A percentile compares a stretch with the other conserved stretches of the same genome.
These are phyloP conservation scores for Suillus decipiens DNA, from an alignment of 768 basidiomycete genomes.

Conservation along the genomic window DNA sequence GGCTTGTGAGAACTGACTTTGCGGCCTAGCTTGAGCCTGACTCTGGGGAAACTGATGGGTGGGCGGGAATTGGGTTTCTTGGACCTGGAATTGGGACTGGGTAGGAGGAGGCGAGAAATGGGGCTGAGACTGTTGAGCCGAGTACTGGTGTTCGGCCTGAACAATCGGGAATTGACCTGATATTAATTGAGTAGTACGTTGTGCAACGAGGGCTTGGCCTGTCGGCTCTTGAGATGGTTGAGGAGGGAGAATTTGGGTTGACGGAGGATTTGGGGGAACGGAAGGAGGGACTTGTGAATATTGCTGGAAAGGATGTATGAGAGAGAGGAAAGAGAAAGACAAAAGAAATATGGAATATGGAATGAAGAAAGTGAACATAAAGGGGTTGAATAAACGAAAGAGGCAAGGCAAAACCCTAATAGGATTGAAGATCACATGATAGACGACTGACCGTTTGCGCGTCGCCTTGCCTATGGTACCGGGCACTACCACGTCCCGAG, in stretches of 20 bases:
- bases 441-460: neutral
- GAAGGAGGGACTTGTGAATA: conserved; percentile 25
- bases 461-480: neutral
- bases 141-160: neutral
- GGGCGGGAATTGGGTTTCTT: conserved; percentile 12
- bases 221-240: conserved; percentile 13
- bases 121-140: neutral
- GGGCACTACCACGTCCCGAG: conserved; percentile 10
- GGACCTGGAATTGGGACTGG: conserved; percentile 9
- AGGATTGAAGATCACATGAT: neutral
- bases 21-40: conserved; percentile 12
- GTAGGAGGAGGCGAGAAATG: neutral
- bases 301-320: conserved; percentile 31
- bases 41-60: conserved; percentile 30
- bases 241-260: neutral
- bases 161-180: neutral
- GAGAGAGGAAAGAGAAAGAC: conserved; percentile 10
- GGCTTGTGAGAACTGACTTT: conserved; percentile 7
- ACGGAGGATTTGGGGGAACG: neutral
- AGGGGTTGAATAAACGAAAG: too few species aligned
- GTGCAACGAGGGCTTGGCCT: conserved; percentile 17
- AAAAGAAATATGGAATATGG: neutral
- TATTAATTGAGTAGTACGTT: conserved; percentile 19
- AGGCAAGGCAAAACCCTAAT: neutral
- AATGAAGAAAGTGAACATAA: neutral